Base-by-base conservation (phyloP, 1,284 basidiomycete species). In the Ustilago crameri region DNA sequence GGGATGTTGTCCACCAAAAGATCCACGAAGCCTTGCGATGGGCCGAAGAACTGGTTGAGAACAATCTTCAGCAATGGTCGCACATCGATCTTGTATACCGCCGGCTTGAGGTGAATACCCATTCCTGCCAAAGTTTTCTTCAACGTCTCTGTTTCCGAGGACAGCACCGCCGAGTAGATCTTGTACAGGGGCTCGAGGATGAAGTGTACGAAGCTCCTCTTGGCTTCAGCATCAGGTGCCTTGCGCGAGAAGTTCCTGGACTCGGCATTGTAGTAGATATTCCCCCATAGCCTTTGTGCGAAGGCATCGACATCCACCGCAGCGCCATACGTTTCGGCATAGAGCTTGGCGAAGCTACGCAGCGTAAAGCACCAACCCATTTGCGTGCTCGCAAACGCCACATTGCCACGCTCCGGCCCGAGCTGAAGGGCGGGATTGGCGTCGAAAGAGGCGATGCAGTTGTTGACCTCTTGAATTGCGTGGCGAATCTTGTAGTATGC, bases 401-500 rank as follows among this genome's bases (percentile, higher is more conserved):
- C 95, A 78, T 98, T 99, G 42, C 95, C 96, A 42, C 89, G 88
- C 83, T 98, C 96, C 0, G 96, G 96, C 68, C 92, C 95, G 32
- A 98, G 85, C 45, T 94, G 89, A 50, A 92, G 86, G 48, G 90
- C 89, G 44, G 95, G 93, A 83, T 95, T 90, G 9, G 93, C 90
- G 84, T 96, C 90, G 79, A 96, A 91, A 37, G 89, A 88, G 73
- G 93, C 95, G 72, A 72, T 75, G 59, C 67, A 24, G 12, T 91
- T 92, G 84, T 99, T 99, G 64, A 99, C 91, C 84, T 98, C 96
- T 82, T 98, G 96, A 63, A 99, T 95, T 5, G 95, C 96, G 82
- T 98, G 95, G 84, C 93, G 96, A 76, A 98, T 92, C 87, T 98
- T 98, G 86, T 95, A 98, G 86, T 93, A 98, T 1, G 96, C 96